Conservation (phyloP, 306 rosid species). For the Comarum palustre region DNA sequence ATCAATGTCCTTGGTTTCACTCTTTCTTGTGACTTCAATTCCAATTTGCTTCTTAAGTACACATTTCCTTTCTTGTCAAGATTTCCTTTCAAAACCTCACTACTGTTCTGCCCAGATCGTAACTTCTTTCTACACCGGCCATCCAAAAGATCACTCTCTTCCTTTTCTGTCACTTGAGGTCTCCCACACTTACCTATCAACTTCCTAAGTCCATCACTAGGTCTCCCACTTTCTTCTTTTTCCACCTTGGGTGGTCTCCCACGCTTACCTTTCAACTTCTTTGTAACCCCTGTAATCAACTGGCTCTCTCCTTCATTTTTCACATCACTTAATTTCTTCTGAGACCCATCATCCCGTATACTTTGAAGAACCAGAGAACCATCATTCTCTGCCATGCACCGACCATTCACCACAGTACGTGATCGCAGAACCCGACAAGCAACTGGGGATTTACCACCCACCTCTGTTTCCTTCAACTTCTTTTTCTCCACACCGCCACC, state of each 20-base stretch:
- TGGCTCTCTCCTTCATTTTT: neutral
- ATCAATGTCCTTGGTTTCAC: conserved; percentile 23
- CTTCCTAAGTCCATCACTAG: conserved; percentile 3
- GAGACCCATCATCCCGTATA: conserved; percentile 15
- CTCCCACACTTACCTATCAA: conserved; percentile 2
- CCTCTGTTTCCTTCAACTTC: conserved; percentile 30
- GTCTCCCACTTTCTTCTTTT: conserved; percentile 12
- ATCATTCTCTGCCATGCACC: conserved; percentile 29
- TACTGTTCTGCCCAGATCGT: conserved; percentile 16
- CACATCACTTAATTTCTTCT: neutral
- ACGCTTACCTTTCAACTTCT: neutral
- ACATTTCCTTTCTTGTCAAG: conserved; percentile 31
- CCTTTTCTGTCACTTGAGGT: conserved; percentile 6
- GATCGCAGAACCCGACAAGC: conserved; percentile 64
- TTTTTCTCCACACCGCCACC: conserved; percentile 26
- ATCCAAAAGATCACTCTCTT: conserved; percentile 3
- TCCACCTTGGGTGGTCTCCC: conserved; percentile 7
- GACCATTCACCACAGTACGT: conserved; percentile 32
- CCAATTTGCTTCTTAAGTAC: conserved; percentile 15
- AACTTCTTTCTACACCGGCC: conserved; percentile 22
- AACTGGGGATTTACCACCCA: conserved; percentile 25
- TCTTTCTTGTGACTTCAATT: conserved; percentile 27
- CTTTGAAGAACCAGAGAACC: conserved; percentile 12
- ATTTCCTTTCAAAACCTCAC: conserved; percentile 26
- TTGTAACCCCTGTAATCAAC: neutral